These are phyloP conservation scores for Shiraia sp. DNA, from an alignment of 2,329 filamentous ascomycete genomes.

Conservation along the genomic window DNA sequence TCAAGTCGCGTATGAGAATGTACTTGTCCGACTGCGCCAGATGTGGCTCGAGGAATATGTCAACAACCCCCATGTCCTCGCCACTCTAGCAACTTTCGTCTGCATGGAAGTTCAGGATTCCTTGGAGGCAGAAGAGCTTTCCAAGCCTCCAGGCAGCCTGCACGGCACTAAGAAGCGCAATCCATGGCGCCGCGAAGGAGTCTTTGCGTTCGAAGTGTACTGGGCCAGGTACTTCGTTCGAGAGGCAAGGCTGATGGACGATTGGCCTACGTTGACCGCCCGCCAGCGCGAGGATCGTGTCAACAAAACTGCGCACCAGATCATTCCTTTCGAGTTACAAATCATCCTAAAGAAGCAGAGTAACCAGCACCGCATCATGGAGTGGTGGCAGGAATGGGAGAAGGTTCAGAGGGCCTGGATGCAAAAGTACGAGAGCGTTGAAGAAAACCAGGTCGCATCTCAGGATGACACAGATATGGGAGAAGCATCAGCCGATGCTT, in stretches of 20 bases:
- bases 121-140: neutral
- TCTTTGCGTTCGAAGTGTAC: slow-evolving; percentile 25
- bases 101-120: neutral
- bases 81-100: slow-evolving; percentile 10
- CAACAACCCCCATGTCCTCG: too few species aligned
- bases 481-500: too few species aligned
- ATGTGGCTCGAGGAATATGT: neutral
- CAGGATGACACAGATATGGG: too few species aligned
- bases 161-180: slow-evolving; percentile 5
- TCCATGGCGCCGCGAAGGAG: slow-evolving; percentile 26
- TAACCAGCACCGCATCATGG: too few species aligned
- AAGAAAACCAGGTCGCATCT: too few species aligned
- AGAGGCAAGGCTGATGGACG: slow-evolving; percentile 16
- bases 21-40: slow-evolving; percentile 19
- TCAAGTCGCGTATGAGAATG: slow-evolving; percentile 32
- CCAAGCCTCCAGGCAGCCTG: neutral
- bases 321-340: too few species aligned
- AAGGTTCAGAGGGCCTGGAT: too few species aligned
- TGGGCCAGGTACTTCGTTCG: slow-evolving; percentile 32
- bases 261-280: slow-evolving; percentile 10
- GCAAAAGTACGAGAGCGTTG: too few species aligned
- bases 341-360: too few species aligned
- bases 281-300: slow-evolving; percentile 15
- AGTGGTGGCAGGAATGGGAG: too few species aligned
- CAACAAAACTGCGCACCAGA: too few species aligned